These are phyloP conservation scores for Alternaria triticimaculans DNA, from an alignment of 2,329 filamentous ascomycete genomes.

Conservation along the genomic window DNA sequence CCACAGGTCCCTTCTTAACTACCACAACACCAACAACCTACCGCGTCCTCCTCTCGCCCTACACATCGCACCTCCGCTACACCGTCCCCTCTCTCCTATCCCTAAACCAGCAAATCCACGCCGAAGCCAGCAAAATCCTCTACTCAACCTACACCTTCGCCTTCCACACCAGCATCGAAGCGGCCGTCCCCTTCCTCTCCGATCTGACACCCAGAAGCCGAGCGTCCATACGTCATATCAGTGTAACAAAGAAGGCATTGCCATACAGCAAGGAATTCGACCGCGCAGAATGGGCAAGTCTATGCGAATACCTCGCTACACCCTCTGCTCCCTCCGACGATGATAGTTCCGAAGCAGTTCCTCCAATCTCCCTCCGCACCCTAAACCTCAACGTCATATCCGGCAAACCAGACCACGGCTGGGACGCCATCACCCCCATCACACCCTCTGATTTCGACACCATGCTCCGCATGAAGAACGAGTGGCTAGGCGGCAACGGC, in stretches of 20 bases:
- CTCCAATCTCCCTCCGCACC: constrained; percentile 19
- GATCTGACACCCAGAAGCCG: constrained; percentile 62
- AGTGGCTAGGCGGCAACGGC: constrained; percentile 26
- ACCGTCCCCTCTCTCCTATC: constrained; percentile 39
- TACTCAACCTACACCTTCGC: constrained; percentile 65
- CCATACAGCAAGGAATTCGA: constrained; percentile 63
- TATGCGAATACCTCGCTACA: constrained; percentile 53
- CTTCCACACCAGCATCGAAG: constrained; percentile 67
- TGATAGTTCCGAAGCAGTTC: background rate
- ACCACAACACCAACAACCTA: constrained; percentile 63
- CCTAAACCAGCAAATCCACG: constrained; percentile 52
- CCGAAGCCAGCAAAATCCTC: constrained; percentile 63
- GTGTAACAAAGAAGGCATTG: constrained; percentile 63
- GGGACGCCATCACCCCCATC: constrained; percentile 54
- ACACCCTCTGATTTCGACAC: constrained; percentile 28
- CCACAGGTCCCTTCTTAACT: constrained; percentile 50
- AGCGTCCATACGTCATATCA: constrained; percentile 57
- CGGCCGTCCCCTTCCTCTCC: constrained; percentile 64
- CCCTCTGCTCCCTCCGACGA: background rate
- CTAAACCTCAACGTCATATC: constrained; percentile 61
- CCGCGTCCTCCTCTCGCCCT: constrained; percentile 53
- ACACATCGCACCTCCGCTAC: constrained; percentile 56
- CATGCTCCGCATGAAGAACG: constrained; percentile 34
- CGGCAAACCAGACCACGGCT: constrained; percentile 57
- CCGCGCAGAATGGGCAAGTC: constrained; percentile 61